Base-by-base conservation (phyloP, 2,329 filamentous ascomycete species). In the Berkeleyomyces rouxiae region DNA sequence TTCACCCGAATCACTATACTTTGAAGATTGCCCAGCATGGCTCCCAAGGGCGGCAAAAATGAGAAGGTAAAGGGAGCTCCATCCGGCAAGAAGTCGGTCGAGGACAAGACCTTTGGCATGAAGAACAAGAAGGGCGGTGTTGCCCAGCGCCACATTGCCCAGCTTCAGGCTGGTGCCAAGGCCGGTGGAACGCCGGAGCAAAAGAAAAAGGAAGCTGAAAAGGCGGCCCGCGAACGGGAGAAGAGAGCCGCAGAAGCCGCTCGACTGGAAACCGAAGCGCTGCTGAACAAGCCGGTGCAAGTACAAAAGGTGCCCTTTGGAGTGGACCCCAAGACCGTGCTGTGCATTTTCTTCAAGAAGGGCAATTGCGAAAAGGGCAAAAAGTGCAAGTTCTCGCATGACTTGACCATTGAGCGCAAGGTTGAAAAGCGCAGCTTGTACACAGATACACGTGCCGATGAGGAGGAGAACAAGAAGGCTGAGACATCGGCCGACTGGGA, bases 101-200 rank as follows among this genome's bases (percentile, higher is more conserved):
- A 93, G 66, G 93, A 99, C 79, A 93, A 92, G 78, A 96, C 93
- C 58, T 99, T 99, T 80, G 93, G 93, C 70, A 97, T 99, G 93
- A 99, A 99, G 78, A 99, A 99, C 73, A 99, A 99, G 79, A 99
- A 96, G 80, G 93, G 93, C 68, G 87, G 84, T 63, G 85, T 83
- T 61, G 92, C 90, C 62, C 89, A 97, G 76, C 95, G 85, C 75
- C 84, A 91, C 68, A 97, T 99, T 72, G 86, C 88, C 64, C 88
- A 90, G 70, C 82, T 99, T 73, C 77, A 85, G 68, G 81, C 85
- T 57, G 86, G 90, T 69, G 81, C 85, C 61, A 84, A 86, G 68
- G 80, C 82, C 63, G 85, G 86, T 68, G 89, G 90, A 66, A 86
- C 81, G n/a, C 83, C 89, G 31, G 92, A 96, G 64, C 86, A 93